Conservation (phyloP, 164 flowering plant species). For the Vitis cinerea region DNA sequence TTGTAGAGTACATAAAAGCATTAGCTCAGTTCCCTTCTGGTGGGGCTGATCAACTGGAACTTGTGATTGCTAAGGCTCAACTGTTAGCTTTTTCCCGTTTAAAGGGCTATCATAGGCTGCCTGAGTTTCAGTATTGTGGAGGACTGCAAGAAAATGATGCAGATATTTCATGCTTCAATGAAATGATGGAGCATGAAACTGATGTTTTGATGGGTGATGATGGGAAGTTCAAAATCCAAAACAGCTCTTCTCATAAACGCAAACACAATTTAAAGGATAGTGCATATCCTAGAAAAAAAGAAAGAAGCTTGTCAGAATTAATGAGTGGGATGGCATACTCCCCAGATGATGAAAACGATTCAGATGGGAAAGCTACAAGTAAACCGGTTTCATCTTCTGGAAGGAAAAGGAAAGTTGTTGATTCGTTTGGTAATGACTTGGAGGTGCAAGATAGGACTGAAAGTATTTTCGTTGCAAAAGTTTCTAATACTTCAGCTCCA, state of each 20-base stretch:
- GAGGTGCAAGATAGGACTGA: constrained; percentile 17
- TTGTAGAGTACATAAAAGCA: constrained; percentile 38
- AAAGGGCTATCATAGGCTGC: constrained; percentile 38
- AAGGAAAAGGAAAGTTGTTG: constrained; percentile 27
- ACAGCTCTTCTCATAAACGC: constrained; percentile 27
- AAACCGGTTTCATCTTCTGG: constrained; percentile 19
- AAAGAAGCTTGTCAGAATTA: constrained; percentile 42
- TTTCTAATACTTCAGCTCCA: constrained; percentile 30
- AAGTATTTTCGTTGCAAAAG: constrained; percentile 34
- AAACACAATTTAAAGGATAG: constrained; percentile 41
- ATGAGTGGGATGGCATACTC: constrained; percentile 29
- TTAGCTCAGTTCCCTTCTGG: constrained; percentile 37
- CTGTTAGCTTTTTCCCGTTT: constrained; percentile 42
- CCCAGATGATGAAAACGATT: constrained; percentile 22
- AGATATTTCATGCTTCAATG: constrained; percentile 7
- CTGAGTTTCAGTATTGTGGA: constrained; percentile 37
- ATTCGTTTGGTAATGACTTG: constrained; percentile 22
- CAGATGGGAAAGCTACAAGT: constrained; percentile 16
- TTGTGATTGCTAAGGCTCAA: constrained; percentile 53
- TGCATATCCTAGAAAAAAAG: constrained; percentile 34
- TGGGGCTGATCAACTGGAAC: constrained; percentile 39
- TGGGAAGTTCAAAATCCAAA: constrained; percentile 2
- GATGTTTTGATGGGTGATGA: constrained; percentile 7
- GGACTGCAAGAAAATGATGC: constrained; percentile 29
- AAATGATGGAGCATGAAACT: constrained; percentile 8